phyloP scores from a whole-genome alignment of 2,329 filamentous ascomycete species.

The Emericellopsis cladophorae region DNA sequence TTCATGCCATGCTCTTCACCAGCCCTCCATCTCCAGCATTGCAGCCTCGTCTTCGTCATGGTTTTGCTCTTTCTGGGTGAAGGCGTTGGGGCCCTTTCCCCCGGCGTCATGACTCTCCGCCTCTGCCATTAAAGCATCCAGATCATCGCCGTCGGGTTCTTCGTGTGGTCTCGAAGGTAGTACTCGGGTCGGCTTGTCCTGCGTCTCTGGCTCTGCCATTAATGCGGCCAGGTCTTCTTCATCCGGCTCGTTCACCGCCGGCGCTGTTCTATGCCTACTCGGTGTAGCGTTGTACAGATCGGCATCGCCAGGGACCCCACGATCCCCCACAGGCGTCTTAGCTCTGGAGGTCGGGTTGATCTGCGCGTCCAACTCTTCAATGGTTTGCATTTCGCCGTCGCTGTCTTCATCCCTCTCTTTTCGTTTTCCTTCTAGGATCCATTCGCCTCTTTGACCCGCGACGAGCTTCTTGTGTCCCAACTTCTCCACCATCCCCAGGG shows the following conservation, averaged over 20 bases:
- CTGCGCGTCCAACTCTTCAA: not conserved
- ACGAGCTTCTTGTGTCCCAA: slow-evolving; percentile 75
- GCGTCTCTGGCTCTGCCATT: slow-evolving; percentile 33
- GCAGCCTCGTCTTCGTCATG: slow-evolving; percentile 55
- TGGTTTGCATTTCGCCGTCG: slow-evolving; percentile 5
- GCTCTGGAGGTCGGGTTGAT: not conserved
- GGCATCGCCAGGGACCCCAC: slow-evolving; percentile 24
- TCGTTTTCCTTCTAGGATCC: slow-evolving; percentile 62
- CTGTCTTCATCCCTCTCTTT: slow-evolving; percentile 16
- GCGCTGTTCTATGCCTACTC: slow-evolving; percentile 9
- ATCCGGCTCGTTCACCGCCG: slow-evolving; percentile 16
- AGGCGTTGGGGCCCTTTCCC: not conserved
- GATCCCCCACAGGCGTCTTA: no score
- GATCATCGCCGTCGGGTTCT: slow-evolving; percentile 28
- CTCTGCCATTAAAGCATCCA: slow-evolving; percentile 41
- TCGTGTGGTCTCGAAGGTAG: not conserved
- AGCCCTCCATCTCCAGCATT: slow-evolving; percentile 50
- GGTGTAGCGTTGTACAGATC: slow-evolving; percentile 46
- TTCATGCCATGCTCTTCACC: slow-evolving; percentile 24
- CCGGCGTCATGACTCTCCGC: slow-evolving; percentile 17
- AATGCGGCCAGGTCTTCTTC: slow-evolving; percentile 40
- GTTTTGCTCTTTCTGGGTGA: slow-evolving; percentile 13
- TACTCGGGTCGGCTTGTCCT: slow-evolving; percentile 5
- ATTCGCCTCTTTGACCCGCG: slow-evolving; percentile 61
- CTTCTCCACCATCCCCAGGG: slow-evolving; percentile 82